Conservation (phyloP, 495 filamentous ascomycete species). For the Bryoglossum gracile region DNA sequence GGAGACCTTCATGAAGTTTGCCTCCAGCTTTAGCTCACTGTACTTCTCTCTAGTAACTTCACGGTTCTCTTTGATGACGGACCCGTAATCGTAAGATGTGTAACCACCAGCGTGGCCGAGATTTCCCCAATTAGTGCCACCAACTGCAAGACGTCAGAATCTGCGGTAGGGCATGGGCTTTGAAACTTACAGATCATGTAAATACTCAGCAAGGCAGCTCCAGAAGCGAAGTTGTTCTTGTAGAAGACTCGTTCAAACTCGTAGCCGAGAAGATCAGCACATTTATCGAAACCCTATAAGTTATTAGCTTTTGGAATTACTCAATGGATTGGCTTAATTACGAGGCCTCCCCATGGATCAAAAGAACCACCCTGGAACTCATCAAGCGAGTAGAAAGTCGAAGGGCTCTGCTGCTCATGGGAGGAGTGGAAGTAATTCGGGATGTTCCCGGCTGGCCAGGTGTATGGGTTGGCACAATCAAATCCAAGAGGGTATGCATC, state of each 20-base stretch:
- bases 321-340: neutral
- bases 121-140: slow-evolving; percentile 69
- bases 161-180: slow-evolving; percentile 10
- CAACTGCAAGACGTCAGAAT: slow-evolving; percentile 24
- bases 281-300: slow-evolving; percentile 52
- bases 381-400: slow-evolving; percentile 59
- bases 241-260: slow-evolving; percentile 75
- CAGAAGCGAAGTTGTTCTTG: slow-evolving; percentile 67
- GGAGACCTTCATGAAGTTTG: slow-evolving; percentile 62
- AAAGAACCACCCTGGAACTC: slow-evolving; percentile 75
- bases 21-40: slow-evolving; percentile 67
- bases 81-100: slow-evolving; percentile 58
- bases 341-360: slow-evolving; percentile 64
- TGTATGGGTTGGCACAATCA: slow-evolving; percentile 46
- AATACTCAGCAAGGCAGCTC: slow-evolving; percentile 52
- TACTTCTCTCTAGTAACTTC: slow-evolving; percentile 67
- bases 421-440: slow-evolving; percentile 38
- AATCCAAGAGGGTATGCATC: slow-evolving; percentile 66
- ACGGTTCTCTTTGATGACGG: slow-evolving; percentile 60
- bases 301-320: neutral
- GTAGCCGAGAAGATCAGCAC: slow-evolving; percentile 53
- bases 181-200: slow-evolving; percentile 53
- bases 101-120: slow-evolving; percentile 60
- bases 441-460: slow-evolving; percentile 41
- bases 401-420: slow-evolving; percentile 53